phyloP scores from a whole-genome alignment of 2,329 filamentous ascomycete species.

The Fusarium circinatum region DNA sequence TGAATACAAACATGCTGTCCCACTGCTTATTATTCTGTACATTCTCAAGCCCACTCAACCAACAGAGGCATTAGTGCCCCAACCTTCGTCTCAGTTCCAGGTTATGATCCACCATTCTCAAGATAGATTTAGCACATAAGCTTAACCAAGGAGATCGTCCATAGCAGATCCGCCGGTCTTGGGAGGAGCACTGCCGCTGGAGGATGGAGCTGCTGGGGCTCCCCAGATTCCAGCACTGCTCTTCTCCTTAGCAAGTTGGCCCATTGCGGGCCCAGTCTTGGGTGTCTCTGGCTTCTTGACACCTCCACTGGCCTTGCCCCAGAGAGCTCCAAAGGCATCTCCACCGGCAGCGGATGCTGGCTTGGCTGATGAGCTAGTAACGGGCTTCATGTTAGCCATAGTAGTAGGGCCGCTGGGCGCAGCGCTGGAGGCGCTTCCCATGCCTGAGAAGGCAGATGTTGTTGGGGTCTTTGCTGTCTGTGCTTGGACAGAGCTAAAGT shows the following conservation, averaged over 20 bases:
- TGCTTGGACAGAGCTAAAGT: conserved; percentile 84
- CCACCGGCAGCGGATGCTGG: conserved; percentile 67
- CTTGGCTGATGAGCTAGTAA: conserved; percentile 61
- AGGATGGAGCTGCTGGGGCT: conserved; percentile 60
- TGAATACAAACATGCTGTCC: conserved; percentile 47
- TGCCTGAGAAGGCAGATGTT: conserved; percentile 42
- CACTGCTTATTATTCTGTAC: conserved; percentile 39
- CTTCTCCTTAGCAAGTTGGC: conserved; percentile 98
- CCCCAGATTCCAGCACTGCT: conserved; percentile 96
- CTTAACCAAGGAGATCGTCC: conserved; percentile 61
- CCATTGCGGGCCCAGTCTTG: conserved; percentile 78
- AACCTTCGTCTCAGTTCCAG: conserved; percentile 28
- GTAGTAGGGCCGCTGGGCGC: conserved; percentile 51
- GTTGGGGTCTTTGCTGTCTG: conserved; percentile 46
- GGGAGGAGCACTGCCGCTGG: conserved; percentile 42
- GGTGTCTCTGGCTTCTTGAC: conserved; percentile 77
- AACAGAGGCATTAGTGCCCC: conserved; percentile 10
- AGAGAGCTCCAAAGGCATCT: conserved; percentile 91
- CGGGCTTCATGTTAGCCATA: conserved; percentile 60
- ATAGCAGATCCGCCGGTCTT: conserved; percentile 53
- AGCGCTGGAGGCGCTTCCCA: conserved; percentile 43
- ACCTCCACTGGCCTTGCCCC: conserved; percentile 78
- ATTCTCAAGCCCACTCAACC: conserved; percentile 23
- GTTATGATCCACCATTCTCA: conserved; percentile 15
- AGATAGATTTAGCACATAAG: neutral